Evolutionary conservation across 768 basidiomycete species (phyloP).

Genomic region (Tulasnella sp.): DNA sequence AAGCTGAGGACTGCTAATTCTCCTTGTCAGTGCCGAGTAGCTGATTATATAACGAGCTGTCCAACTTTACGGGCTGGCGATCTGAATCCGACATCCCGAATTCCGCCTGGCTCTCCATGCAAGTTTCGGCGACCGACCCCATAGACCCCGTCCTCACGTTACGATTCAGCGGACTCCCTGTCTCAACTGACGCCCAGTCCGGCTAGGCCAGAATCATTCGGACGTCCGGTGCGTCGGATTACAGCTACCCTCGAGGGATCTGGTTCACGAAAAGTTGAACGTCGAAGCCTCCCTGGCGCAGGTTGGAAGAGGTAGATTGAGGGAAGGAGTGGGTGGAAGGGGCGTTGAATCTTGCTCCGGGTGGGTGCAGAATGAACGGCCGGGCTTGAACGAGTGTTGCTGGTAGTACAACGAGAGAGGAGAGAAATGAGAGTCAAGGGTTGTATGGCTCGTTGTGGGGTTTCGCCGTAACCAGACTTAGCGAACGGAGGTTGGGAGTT

Average conservation of each 20-base stretch:
- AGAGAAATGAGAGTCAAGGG: background rate
- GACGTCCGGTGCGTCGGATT: too few relatives aligned
- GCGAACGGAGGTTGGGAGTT: background rate
- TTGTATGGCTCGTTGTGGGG: background rate
- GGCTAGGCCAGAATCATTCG: background rate
- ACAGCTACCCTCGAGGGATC: too few relatives aligned
- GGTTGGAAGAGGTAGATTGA: conserved; percentile 20
- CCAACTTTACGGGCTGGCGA: background rate
- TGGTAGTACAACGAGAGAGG: conserved; percentile 2
- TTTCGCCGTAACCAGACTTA: conserved; percentile 8
- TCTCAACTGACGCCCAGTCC: too few relatives aligned
- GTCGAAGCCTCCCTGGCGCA: conserved; percentile 9
- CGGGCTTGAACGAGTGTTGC: background rate
- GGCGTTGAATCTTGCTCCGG: conserved; percentile 17
- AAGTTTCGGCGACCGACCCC: too few relatives aligned
- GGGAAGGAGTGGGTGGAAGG: conserved; percentile 26
- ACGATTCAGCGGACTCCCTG: too few relatives aligned
- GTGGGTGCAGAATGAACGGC: background rate
- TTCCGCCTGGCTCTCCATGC: too few relatives aligned
- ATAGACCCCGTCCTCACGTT: too few relatives aligned
- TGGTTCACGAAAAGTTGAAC: conserved; percentile 5
- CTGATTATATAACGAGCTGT: background rate
- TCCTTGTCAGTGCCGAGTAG: background rate
- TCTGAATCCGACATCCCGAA: conserved; percentile 10
- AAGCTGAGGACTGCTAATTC: background rate